Conservation (phyloP, 2,329 filamentous ascomycete species). For the Aspergillus nomiae region DNA sequence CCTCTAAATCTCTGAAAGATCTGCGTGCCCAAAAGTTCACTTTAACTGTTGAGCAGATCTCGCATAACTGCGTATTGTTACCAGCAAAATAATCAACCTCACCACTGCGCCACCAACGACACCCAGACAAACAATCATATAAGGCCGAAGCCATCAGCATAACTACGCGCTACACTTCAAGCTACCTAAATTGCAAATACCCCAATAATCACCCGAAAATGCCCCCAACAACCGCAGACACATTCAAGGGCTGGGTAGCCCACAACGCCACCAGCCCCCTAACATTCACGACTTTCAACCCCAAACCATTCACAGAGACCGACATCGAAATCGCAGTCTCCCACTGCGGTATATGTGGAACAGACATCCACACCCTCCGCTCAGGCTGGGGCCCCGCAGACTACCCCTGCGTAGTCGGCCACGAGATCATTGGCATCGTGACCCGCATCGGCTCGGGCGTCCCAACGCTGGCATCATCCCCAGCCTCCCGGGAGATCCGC, state of each 20-base stretch:
- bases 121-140: not conserved
- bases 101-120: not conserved
- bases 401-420: constrained; percentile 59
- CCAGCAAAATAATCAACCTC: not conserved
- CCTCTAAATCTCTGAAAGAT: not conserved
- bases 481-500: constrained; percentile 45
- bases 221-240: constrained; percentile 26
- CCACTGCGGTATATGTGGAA: constrained; percentile 68
- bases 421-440: constrained; percentile 65
- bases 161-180: not conserved
- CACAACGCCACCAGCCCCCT: constrained; percentile 35
- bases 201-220: constrained; percentile 2
- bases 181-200: not conserved
- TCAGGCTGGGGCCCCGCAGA: constrained; percentile 49
- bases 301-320: constrained; percentile 55
- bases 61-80: too few species aligned
- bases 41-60: not conserved
- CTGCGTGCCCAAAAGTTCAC: not conserved
- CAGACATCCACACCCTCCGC: constrained; percentile 61
- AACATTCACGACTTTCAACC: constrained; percentile 38
- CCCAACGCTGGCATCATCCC: constrained; percentile 24
- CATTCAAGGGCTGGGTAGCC: constrained; percentile 44
- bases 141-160: not conserved
- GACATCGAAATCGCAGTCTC: constrained; percentile 68
- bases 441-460: constrained; percentile 55